Evolutionary conservation across 805 yeast genomes (phyloP).

Genomic region (Candida saitoana): DNA sequence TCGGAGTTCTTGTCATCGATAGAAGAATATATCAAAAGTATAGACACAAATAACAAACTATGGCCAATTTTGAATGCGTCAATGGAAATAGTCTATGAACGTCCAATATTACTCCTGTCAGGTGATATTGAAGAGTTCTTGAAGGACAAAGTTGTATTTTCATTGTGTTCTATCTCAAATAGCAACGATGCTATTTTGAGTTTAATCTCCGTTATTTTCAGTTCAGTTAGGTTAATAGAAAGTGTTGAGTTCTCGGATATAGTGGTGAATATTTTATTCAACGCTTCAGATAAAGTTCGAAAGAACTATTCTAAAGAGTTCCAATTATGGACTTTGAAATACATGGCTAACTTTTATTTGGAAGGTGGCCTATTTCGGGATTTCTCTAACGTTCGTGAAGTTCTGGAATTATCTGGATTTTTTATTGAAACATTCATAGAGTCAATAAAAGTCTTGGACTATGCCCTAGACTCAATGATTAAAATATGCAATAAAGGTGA

Average conservation of each 20-base stretch:
- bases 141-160: slow-evolving; percentile 9
- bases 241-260: background rate
- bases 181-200: slow-evolving; percentile 1
- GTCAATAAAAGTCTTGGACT: slow-evolving; percentile 10
- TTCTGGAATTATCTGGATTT: slow-evolving; percentile 6
- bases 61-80: background rate
- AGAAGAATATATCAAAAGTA: background rate
- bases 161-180: slow-evolving; percentile 1
- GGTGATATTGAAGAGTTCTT: slow-evolving; percentile 12
- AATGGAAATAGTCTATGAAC: background rate
- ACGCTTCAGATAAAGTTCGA: background rate
- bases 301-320: slow-evolving; percentile 11
- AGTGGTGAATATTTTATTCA: slow-evolving; percentile 9
- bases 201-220: slow-evolving; percentile 8
- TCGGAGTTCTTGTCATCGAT: background rate
- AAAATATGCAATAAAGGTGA: slow-evolving; percentile 12
- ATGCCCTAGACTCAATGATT: slow-evolving; percentile 22
- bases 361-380: slow-evolving; percentile 14
- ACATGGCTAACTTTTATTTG: slow-evolving; percentile 20
- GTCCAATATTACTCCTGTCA: background rate
- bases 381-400: slow-evolving; percentile 3
- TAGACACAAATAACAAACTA: background rate
- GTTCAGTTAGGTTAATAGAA: slow-evolving; percentile 3
- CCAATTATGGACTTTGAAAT: slow-evolving; percentile 20
- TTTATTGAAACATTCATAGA: background rate